A percentile compares a stretch with the other conserved stretches of the same genome.
Conservation (phyloP, 495 filamentous ascomycete genomes). For the Penicillium coffeae region DNA sequence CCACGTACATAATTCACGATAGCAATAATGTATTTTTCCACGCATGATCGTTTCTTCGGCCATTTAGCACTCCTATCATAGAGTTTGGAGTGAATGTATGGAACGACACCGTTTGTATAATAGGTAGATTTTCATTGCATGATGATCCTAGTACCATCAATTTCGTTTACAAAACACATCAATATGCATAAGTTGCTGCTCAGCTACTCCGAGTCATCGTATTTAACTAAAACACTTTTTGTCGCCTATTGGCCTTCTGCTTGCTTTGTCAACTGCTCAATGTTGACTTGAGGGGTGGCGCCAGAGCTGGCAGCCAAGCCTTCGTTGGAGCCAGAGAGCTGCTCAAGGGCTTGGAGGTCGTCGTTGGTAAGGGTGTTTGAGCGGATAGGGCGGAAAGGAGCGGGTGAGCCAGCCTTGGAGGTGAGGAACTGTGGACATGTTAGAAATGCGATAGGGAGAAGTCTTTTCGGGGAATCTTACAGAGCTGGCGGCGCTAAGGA, state of each 20-base stretch:
- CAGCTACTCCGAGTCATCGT: no score
- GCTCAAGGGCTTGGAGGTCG: slow-evolving; percentile 43
- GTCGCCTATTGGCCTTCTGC: slow-evolving; percentile 30
- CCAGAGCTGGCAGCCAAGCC: slow-evolving; percentile 17
- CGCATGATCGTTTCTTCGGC: no score
- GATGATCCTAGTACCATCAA: neutral
- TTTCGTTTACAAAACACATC: neutral
- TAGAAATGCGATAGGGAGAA: slow-evolving; percentile 9
- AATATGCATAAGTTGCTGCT: slow-evolving; percentile 24
- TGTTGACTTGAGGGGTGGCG: slow-evolving; percentile 28
- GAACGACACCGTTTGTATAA: no score
- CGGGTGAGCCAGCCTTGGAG: slow-evolving; percentile 41
- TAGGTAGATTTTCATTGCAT: no score
- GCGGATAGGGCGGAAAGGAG: slow-evolving; percentile 46
- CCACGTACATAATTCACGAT: neutral
- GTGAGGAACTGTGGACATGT: slow-evolving; percentile 37
- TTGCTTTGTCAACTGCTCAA: slow-evolving; percentile 33
- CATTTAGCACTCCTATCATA: no score
- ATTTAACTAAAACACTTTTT: slow-evolving; percentile 18
- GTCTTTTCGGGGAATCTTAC: slow-evolving; percentile 51
- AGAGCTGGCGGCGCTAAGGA: slow-evolving; percentile 83
- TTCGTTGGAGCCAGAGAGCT: slow-evolving; percentile 25
- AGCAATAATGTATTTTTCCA: neutral
- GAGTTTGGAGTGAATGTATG: no score
- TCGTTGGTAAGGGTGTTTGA: slow-evolving; percentile 44